phyloP scores from a whole-genome alignment of 164 flowering plant species.

The Saururus chinensis region DNA sequence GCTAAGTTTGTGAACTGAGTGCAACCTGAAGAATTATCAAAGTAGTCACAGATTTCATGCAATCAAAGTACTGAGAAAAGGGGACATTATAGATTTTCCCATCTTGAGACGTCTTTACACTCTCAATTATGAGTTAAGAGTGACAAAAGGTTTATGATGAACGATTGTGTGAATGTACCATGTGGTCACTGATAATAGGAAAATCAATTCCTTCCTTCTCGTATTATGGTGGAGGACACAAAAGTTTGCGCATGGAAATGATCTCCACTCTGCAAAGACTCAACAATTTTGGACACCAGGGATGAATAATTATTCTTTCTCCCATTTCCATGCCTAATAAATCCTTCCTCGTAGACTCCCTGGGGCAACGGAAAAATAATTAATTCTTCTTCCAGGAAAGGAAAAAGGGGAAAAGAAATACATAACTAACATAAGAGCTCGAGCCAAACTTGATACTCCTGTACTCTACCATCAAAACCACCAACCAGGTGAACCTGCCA shows the following conservation, averaged over 20 bases:
- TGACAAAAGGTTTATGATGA: background rate
- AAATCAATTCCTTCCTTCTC: constrained; percentile 41
- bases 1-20: too few relatives aligned
- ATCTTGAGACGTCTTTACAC: background rate
- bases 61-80: background rate
- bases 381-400: constrained; percentile 11
- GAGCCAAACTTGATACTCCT: constrained; percentile 49
- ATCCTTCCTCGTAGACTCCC: constrained; percentile 15
- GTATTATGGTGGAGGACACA: constrained; percentile 75
- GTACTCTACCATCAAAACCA: constrained; percentile 59
- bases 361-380: constrained; percentile 29
- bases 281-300: constrained; percentile 58
- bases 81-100: background rate
- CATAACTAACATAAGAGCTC: constrained; percentile 15
- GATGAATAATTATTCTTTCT: constrained; percentile 50
- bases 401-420: constrained; percentile 14
- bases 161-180: constrained; percentile 48
- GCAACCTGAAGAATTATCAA: background rate
- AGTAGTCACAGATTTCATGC: background rate
- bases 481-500: constrained; percentile 93
- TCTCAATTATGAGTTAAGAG: too few relatives aligned
- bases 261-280: constrained; percentile 38
- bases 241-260: constrained; percentile 58
- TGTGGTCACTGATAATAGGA: constrained; percentile 61
- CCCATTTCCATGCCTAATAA: constrained; percentile 12